phyloP scores from a whole-genome alignment of 2,329 filamentous ascomycete genomes.

The Aureobasidium mangrovei region DNA sequence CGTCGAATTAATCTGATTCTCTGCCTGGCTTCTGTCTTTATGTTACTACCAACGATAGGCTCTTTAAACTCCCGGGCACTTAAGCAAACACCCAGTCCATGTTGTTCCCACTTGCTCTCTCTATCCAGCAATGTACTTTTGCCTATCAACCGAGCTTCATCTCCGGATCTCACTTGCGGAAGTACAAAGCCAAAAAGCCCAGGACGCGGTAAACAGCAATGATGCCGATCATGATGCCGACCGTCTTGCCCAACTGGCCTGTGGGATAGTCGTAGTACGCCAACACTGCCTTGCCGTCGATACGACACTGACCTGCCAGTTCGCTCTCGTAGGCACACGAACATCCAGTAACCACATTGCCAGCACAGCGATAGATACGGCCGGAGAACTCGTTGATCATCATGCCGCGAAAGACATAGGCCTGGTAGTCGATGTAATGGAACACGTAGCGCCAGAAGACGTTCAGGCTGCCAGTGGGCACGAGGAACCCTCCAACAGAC shows the following conservation, averaged over 20 bases:
- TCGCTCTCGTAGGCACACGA: slow-evolving; percentile 60
- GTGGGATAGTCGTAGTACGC: slow-evolving; percentile 55
- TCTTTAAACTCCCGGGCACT: too few species aligned
- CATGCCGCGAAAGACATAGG: slow-evolving; percentile 81
- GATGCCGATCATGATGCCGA: slow-evolving; percentile 15
- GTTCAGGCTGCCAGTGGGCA: slow-evolving; percentile 61
- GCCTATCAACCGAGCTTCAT: too few species aligned
- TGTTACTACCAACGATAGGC: too few species aligned
- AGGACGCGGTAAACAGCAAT: slow-evolving; percentile 14
- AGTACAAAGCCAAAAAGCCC: slow-evolving; percentile 4
- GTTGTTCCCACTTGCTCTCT: too few species aligned
- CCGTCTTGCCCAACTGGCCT: slow-evolving; percentile 26
- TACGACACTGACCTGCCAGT: slow-evolving; percentile 53
- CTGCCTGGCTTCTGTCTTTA: too few species aligned
- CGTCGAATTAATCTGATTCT: too few species aligned
- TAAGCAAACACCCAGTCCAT: too few species aligned
- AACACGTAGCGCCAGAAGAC: slow-evolving; percentile 78
- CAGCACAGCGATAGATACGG: slow-evolving; percentile 51
- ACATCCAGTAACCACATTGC: slow-evolving; percentile 33
- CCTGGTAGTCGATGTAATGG: slow-evolving; percentile 77
- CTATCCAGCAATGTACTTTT: too few species aligned
- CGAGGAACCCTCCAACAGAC: slow-evolving; percentile 73
- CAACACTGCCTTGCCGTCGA: slow-evolving; percentile 59
- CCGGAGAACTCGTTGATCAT: slow-evolving; percentile 75
- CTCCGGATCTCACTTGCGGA: not conserved